Conservation (phyloP, 148 eudicot genomes). For the Vaccinium darrowii region DNA sequence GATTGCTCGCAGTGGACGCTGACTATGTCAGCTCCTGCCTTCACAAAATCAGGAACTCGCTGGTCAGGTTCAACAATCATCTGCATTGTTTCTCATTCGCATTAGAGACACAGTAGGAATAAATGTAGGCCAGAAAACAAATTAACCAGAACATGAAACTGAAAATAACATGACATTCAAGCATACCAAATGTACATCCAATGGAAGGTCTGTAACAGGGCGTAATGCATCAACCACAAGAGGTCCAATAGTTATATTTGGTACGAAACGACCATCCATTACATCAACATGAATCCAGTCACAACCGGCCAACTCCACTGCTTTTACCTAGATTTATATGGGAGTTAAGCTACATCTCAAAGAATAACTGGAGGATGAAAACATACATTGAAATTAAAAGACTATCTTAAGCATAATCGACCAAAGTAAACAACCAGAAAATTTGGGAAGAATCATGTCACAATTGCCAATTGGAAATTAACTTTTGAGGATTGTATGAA, state of each 20-base stretch:
- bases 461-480: background rate
- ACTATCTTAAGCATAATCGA: background rate
- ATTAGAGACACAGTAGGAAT: constrained; percentile 27
- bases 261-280: constrained; percentile 99
- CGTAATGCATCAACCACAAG: constrained; percentile 91
- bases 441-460: background rate
- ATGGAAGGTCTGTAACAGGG: constrained; percentile 95
- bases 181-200: constrained; percentile 95
- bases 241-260: constrained; percentile 98
- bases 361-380: background rate
- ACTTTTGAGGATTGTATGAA: background rate
- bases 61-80: constrained; percentile 99
- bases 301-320: constrained; percentile 96
- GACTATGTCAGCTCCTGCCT: constrained; percentile 98
- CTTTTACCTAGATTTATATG: constrained; percentile 66
- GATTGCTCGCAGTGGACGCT: constrained; percentile 97
- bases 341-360: constrained; percentile 21
- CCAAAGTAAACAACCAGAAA: background rate
- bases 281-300: constrained; percentile 99
- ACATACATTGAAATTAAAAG: background rate
- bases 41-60: constrained; percentile 88
- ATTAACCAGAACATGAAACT: background rate
- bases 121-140: constrained; percentile 13
- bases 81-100: constrained; percentile 35
- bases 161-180: constrained; percentile 14